Evolutionary conservation across 1,284 basidiomycete species (phyloP).

Genomic region (Cutaneotrichosporon cavernicola): DNA sequence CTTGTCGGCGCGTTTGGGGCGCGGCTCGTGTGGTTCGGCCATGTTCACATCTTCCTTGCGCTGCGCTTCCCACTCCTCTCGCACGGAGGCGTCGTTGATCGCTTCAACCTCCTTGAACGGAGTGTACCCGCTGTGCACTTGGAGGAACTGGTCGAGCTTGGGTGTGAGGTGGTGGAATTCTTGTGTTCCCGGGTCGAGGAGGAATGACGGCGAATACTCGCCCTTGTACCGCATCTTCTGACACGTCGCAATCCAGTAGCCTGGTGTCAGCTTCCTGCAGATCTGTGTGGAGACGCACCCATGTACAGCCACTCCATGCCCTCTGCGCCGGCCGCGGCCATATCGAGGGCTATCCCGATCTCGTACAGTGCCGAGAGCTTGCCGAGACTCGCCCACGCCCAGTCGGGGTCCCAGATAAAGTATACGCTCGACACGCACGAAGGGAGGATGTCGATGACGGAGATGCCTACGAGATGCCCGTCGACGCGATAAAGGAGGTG

Average conservation of each 20-base stretch:
- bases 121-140: slow-evolving; percentile 56
- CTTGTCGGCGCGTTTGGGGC: not conserved
- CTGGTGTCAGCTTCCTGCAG: slow-evolving; percentile 53
- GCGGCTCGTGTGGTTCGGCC: slow-evolving; percentile 2
- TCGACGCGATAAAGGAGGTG: slow-evolving; percentile 82
- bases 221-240: slow-evolving; percentile 97
- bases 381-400: slow-evolving; percentile 67
- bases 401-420: slow-evolving; percentile 84
- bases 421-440: slow-evolving; percentile 91
- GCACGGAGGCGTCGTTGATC: slow-evolving; percentile 5
- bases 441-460: slow-evolving; percentile 88
- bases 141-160: slow-evolving; percentile 64
- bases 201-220: slow-evolving; percentile 80
- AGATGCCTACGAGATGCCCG: slow-evolving; percentile 77
- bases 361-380: slow-evolving; percentile 88
- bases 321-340: slow-evolving; percentile 66
- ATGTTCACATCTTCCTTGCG: not conserved
- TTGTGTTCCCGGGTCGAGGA: slow-evolving; percentile 83
- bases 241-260: slow-evolving; percentile 88
- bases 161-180: slow-evolving; percentile 68
- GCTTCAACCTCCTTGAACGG: slow-evolving; percentile 38
- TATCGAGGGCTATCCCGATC: slow-evolving; percentile 67
- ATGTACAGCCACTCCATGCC: slow-evolving; percentile 73
- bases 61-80: slow-evolving; percentile 5
- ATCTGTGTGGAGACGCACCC: slow-evolving; percentile 59